Evolutionary conservation across 177 flowering plant species (phyloP), one percentile per base, ranked within the genome.

Genomic region (Vitis hybrid): DNA sequence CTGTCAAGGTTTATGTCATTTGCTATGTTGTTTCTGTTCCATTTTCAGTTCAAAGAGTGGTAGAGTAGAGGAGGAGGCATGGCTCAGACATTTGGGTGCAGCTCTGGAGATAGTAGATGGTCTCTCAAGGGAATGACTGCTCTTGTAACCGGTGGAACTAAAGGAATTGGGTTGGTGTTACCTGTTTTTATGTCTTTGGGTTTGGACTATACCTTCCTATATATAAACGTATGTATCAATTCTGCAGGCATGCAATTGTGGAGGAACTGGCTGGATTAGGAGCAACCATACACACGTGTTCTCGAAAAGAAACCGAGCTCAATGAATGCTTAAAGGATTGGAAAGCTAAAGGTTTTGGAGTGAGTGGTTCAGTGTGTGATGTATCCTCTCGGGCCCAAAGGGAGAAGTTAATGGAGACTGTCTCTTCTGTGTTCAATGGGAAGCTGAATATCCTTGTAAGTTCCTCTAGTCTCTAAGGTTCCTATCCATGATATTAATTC

Each of bases 371-470:
- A 10, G 63, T 80, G 8, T 86, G 88, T 26, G 89, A 88, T 72
- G 86, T 80, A 8, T 74, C 85, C 0, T 34, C 58, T 14, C 65
- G 76, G 58, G 62, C 57, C 2, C 76, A 81, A 64, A 72, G 87
- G 39, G 79, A 75, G 74, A 64, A 65, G 56, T 71, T 86, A n/a
- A 60, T 86, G 75, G 79, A 78, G 19, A 66, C 62, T 7, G 84
- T 78, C 19, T 78, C 85, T 1, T 76, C 85, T 23, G 7, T 68
- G 6, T 85, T 88, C 65, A 50, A 80, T 62, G 87, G 86, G 59
- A 86, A 83, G 69, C 88, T 88, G 64, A 75, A 86, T 76, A 86
- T 86, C 56, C 86, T 88, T 51, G 85, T 88, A 61, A 72, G 64
- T 11, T 67, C 45, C 18, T 23, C 34, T 19, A 2, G 59, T 59